Conservation (phyloP, 116 monocot species). For the Iris pallida region DNA sequence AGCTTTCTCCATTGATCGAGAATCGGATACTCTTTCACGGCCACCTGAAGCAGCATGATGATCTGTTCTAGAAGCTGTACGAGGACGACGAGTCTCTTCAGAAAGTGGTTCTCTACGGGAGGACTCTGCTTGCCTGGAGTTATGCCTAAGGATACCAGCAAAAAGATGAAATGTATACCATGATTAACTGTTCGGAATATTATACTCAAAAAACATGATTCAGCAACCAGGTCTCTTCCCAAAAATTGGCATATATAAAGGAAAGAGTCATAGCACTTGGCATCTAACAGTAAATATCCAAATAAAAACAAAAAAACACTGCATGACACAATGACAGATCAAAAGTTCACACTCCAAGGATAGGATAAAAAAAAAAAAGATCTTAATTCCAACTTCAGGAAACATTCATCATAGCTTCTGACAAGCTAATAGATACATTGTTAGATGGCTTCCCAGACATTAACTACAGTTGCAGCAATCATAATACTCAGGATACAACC, state of each 20-base stretch:
- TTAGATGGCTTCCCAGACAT: not conserved
- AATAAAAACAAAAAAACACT: not conserved
- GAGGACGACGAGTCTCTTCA: conserved; percentile 28
- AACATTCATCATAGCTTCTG: not conserved
- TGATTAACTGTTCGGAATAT: not conserved
- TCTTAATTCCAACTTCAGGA: not conserved
- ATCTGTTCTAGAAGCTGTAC: conserved; percentile 22
- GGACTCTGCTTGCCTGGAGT: conserved; percentile 31
- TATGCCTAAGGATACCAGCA: conserved; percentile 16
- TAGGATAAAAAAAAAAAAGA: not conserved
- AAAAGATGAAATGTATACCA: not conserved
- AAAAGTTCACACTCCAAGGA: not conserved
- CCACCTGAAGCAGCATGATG: conserved; percentile 15
- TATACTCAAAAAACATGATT: not conserved
- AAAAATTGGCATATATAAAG: not conserved
- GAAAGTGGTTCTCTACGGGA: conserved; percentile 14
- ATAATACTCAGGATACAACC: too few relatives aligned
- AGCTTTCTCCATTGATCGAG: conserved; percentile 26
- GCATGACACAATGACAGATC: too few relatives aligned
- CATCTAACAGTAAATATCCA: not conserved
- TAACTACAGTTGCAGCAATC: not conserved
- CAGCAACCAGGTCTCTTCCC: not conserved
- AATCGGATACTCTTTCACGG: conserved; percentile 27
- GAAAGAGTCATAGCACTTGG: not conserved
- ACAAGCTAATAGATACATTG: not conserved